phyloP scores from a whole-genome alignment of 441 rosid species.

The Gossypium armourianum region DNA sequence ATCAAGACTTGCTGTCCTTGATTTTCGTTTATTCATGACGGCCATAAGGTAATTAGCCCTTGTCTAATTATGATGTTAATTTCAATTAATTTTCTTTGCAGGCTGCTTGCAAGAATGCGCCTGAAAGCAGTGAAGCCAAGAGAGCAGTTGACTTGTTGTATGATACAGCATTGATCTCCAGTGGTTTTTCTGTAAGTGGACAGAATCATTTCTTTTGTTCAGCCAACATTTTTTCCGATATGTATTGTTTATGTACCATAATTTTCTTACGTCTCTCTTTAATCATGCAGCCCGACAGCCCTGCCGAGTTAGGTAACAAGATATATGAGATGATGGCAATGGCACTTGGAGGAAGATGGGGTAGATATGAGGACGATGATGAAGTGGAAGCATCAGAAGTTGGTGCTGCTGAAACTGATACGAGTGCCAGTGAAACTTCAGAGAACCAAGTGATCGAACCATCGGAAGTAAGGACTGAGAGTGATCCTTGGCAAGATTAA shows the following conservation, averaged over 20 bases:
- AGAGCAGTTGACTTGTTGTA: slow-evolving; percentile 81
- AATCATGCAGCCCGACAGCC: slow-evolving; percentile 74
- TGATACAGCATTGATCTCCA: slow-evolving; percentile 83
- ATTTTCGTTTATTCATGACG: background rate
- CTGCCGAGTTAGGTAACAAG: slow-evolving; percentile 82
- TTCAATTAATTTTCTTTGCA: slow-evolving; percentile 20
- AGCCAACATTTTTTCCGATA: background rate
- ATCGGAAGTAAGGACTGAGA: slow-evolving; percentile 77
- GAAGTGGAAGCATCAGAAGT: slow-evolving; percentile 23
- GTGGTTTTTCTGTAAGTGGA: slow-evolving; percentile 78
- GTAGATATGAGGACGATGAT: slow-evolving; percentile 48
- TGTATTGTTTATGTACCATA: background rate
- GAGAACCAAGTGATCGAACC: slow-evolving; percentile 73
- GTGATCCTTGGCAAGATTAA: slow-evolving; percentile 79
- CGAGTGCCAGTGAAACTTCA: slow-evolving; percentile 14
- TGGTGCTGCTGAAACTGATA: slow-evolving; percentile 20
- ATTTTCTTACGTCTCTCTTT: background rate
- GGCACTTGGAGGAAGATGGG: slow-evolving; percentile 98
- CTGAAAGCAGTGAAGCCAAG: slow-evolving; percentile 69
- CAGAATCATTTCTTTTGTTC: background rate
- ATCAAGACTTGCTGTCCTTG: background rate
- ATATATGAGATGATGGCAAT: slow-evolving; percentile 97
- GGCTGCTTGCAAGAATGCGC: slow-evolving; percentile 91
- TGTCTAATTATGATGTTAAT: background rate
- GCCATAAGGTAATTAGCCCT: background rate